Evolutionary conservation across 2,329 filamentous ascomycete species (phyloP), one percentile per base, ranked within the genome.

Genomic region (Curvularia hawaiiensis): DNA sequence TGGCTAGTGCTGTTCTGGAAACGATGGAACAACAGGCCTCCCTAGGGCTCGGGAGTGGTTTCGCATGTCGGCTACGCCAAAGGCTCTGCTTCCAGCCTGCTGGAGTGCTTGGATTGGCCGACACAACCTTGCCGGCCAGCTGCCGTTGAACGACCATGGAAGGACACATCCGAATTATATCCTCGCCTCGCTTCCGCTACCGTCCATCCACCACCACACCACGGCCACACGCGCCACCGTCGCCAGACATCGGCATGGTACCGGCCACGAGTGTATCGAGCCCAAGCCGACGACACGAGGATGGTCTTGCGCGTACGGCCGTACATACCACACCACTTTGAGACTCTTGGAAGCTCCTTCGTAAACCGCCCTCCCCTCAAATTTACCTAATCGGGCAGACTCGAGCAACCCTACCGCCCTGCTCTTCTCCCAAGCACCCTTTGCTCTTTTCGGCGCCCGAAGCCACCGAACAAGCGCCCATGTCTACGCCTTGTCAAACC

Each of bases 1-100:
- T 44, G 43, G 31, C 52, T 53, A 45, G 50, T 45, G 38, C 20
- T 50, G 53, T 57, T 57, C 54, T 57, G 52, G 54, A 57, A 57
- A 56, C 53, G 50, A 52, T 41, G 41, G 30, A 56, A 52, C 31
- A 50, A 38, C 8, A 26, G 16, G 33, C 28, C 44, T 16, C 43
- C 24, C 43, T 24, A 12, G 18, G 30, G 45, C 47, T 28, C 47
- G 47, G 47, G 35, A 40, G 16, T 40, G 9, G 47, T 50, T 50
- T 50, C 47, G 47, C 33, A 24, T 26, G n/a, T 50, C 47, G 35
- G 47, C 47, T 39, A 30, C 47, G 47, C 47, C 33, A 50, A 18
- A n/a, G 7, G 20, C 35, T 26, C n/a, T 22, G 10, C 12, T 31
- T 26, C 18, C 24, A 52, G 40, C 18, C 12, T 54, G 35, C 50